Evolutionary conservation across 257 asterid species (phyloP), one percentile per base, ranked within the genome.

Genomic region (Paulownia fortunei): DNA sequence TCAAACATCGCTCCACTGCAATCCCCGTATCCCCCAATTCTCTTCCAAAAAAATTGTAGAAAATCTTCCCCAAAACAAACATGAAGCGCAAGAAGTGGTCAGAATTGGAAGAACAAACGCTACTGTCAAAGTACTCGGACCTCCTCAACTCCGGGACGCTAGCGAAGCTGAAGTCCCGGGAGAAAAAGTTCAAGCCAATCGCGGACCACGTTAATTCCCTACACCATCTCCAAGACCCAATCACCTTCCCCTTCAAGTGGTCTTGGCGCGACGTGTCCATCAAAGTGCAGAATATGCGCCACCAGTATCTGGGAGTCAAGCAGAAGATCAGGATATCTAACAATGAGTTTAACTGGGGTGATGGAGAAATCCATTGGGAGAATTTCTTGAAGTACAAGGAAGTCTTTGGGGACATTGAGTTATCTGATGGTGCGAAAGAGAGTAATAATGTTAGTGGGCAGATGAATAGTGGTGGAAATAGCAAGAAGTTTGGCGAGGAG

Each of bases 61-160:
- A 10, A 12, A 23, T 30, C 49, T 8, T 27, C 80, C 81, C 42
- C 8, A 21, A 73, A 27, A 13, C 44, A 7, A 79, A n/a, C 32
- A 94, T 92, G 98, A 95, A 95, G 93, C 94, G 98, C 34, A 95
- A 95, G 91, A 95, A 95, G 86, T 95, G 99, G 99, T 95, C 98
- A 3, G 99, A 95, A 78, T 24, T 77, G 16, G 99, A 95, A 83
- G 99, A 95, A 60, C 94, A 83, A 58, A 91, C 97, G 13, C 80
- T 95, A 1, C 87, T 95, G 0, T 83, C 87, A 6, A 91, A 90
- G 44, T 95, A 95, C 86, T 83, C 97, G 0, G 97, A 95, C 73
- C 88, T 93, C 55, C 79, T 87, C 65, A 88, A 85, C 52, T 87
- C 96, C 36, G 96, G 98, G 36, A 73, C 87, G 26, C 88, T 93